Conservation (phyloP, 148 eudicot species). For the Arbutus unedo region DNA sequence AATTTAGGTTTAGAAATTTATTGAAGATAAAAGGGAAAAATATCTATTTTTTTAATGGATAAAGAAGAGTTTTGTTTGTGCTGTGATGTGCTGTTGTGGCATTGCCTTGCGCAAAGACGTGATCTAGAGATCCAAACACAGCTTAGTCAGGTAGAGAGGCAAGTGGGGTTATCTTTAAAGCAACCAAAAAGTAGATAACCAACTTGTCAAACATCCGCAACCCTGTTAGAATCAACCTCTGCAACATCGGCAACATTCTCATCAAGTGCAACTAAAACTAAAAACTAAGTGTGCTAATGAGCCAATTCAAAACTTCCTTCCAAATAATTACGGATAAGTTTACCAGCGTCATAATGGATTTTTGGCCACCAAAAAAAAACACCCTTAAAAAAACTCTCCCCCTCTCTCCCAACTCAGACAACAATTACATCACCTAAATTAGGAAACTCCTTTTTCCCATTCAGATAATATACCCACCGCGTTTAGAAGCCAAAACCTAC, state of each 20-base stretch:
- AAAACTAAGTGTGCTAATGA: background rate
- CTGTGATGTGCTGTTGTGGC: too few species aligned
- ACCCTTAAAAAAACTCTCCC: background rate
- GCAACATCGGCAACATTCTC: background rate
- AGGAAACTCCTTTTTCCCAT: background rate
- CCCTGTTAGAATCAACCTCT: background rate
- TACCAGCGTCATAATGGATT: background rate
- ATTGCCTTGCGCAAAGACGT: too few species aligned
- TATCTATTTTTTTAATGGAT: too few species aligned
- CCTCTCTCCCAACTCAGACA: background rate
- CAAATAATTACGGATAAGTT: conserved; percentile 5
- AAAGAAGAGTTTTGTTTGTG: too few species aligned
- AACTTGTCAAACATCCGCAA: background rate
- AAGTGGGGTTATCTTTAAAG: too few species aligned
- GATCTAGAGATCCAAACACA: too few species aligned
- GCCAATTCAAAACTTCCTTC: background rate
- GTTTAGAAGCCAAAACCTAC: conserved; percentile 28
- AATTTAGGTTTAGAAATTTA: too few species aligned
- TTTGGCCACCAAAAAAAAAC: background rate
- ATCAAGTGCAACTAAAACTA: background rate
- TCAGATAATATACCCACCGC: background rate
- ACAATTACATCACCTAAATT: conserved; percentile 11
- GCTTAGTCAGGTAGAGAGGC: too few species aligned
- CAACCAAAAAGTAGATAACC: too few species aligned
- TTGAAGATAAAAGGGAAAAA: too few species aligned